Evolutionary conservation across 306 rosid genomes (phyloP), one percentile per base, ranked within the genome.

Genomic region (Macrotyloma uniflorum): DNA sequence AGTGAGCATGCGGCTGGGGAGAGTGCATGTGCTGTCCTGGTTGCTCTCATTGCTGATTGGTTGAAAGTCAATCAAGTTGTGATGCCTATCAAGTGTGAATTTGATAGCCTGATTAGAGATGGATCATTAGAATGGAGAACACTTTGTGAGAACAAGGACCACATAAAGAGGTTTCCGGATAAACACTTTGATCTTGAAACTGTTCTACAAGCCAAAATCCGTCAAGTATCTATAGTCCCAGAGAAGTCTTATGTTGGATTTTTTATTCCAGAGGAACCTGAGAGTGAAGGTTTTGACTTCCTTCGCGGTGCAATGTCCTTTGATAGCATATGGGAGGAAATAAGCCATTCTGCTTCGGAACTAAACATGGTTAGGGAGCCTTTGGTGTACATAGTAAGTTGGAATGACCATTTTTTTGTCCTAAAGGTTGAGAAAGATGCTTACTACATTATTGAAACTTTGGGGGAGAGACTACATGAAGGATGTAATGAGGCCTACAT

Each of bases 171-270:
- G 26, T 91, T 91, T 82, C 92, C 91, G 0, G 93, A 91, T 86
- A 89, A 86, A 87, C 97, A 91, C 89, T 89, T 89, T 82, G 97
- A 91, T 85, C 90, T 91, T 42, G 97, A 91, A 13, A 89, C 97
- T 1, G 91, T 91, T 76, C 75, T 91, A 23, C 90, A 89, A 80
- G 94, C 97, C 30, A 83, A 89, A 86, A 88, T 86, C 53, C 83
- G 87, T 5, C 86, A 88, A 32, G 89, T 91, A 54, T 85, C 88
- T 13, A 84, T 86, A 38, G 87, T 83, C 68, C 85, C 85, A 0
- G 86, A 78, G 67, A 89, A 89, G 72, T 91, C 97, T 54, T 83
- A 87, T 38, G 85, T 91, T 72, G 97, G 97, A 32, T 89, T 91
- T 80, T 89, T 91, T 77, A 88, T 89, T 70, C 97, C 97, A 2